Percentiles rank a stretch among this genome's conserved stretches.
phyloP scores from a whole-genome alignment of 352 stramenopile species.

The Sclerospora graminicola region DNA sequence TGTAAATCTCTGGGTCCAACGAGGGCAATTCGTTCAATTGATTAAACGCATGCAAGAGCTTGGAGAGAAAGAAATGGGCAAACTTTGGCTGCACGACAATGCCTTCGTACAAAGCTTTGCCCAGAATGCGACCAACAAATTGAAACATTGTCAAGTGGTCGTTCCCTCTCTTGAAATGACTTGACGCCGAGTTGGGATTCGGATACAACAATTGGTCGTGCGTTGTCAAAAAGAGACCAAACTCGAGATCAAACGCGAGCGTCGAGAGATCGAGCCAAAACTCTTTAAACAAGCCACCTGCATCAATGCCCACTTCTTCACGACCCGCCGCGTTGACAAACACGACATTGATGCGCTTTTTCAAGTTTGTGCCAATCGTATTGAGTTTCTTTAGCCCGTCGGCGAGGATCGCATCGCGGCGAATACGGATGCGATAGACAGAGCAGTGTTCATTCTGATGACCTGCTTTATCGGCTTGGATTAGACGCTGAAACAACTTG shows the following conservation, averaged over 20 bases:
- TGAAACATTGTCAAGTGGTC: conserved; percentile 90
- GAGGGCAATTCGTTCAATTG: conserved; percentile 85
- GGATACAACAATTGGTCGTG: conserved; percentile 86
- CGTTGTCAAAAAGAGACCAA: conserved; percentile 77
- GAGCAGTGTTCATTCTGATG: conserved; percentile 36
- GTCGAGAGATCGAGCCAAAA: conserved; percentile 89
- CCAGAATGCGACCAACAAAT: conserved; percentile 91
- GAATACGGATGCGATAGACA: conserved; percentile 56
- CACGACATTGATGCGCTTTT: conserved; percentile 71
- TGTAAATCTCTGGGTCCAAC: conserved; percentile 91
- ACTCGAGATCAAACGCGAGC: conserved; percentile 90
- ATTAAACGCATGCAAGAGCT: conserved; percentile 79
- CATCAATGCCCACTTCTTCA: conserved; percentile 93
- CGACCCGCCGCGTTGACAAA: conserved; percentile 84
- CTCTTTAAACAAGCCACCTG: conserved; percentile 96
- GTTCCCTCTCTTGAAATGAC: conserved; percentile 59
- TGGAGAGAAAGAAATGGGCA: conserved; percentile 92
- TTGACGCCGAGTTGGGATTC: conserved; percentile 83
- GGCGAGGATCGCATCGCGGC: conserved; percentile 61
- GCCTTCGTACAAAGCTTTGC: conserved; percentile 94
- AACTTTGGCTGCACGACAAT: conserved; percentile 95
- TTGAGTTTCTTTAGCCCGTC: conserved; percentile 86
- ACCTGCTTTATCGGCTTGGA: conserved; percentile 41
- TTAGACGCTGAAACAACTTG: conserved; percentile 51
- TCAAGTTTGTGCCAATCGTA: conserved; percentile 73